These are phyloP conservation scores for Trichodelitschia bisporula DNA, from an alignment of 495 filamentous ascomycete species.

Conservation along the genomic window DNA sequence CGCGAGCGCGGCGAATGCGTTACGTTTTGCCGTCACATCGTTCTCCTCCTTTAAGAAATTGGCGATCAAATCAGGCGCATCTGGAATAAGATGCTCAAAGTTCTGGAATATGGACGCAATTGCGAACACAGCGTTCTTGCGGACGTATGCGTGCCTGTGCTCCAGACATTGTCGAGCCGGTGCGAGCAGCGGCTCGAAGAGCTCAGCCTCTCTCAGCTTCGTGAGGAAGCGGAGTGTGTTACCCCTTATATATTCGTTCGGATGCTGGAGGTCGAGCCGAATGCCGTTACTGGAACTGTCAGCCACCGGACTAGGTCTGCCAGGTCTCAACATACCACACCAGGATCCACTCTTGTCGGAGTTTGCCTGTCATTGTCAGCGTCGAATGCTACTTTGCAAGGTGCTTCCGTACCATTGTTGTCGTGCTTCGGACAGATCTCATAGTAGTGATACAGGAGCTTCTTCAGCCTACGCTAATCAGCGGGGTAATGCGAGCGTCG, in stretches of 20 bases:
- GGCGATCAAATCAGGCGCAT: slow-evolving; percentile 79
- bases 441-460: slow-evolving; percentile 96
- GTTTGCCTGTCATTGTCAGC: too few species aligned
- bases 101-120: slow-evolving; percentile 82
- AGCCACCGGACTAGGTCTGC: too few species aligned
- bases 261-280: slow-evolving; percentile 84
- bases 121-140: slow-evolving; percentile 93
- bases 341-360: slow-evolving; percentile 98
- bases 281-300: slow-evolving; percentile 95
- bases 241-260: slow-evolving; percentile 94
- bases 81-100: slow-evolving; percentile 77
- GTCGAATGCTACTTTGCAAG: too few species aligned
- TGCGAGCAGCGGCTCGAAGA: slow-evolving; percentile 85
- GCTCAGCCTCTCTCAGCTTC: slow-evolving; percentile 87
- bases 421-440: slow-evolving; percentile 97
- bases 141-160: slow-evolving; percentile 89
- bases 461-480: too few species aligned
- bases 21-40: slow-evolving; percentile 91
- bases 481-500: too few species aligned
- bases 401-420: slow-evolving; percentile 57
- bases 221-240: slow-evolving; percentile 91
- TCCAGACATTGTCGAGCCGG: slow-evolving; percentile 80
- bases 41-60: slow-evolving; percentile 79
- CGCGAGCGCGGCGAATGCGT: slow-evolving; percentile 80
- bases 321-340: slow-evolving; percentile 69